Percentiles rank a stretch among this genome's conserved stretches.
phyloP scores from a whole-genome alignment of 371 early-diverging fungal genomes.

The Mucor indicus region DNA sequence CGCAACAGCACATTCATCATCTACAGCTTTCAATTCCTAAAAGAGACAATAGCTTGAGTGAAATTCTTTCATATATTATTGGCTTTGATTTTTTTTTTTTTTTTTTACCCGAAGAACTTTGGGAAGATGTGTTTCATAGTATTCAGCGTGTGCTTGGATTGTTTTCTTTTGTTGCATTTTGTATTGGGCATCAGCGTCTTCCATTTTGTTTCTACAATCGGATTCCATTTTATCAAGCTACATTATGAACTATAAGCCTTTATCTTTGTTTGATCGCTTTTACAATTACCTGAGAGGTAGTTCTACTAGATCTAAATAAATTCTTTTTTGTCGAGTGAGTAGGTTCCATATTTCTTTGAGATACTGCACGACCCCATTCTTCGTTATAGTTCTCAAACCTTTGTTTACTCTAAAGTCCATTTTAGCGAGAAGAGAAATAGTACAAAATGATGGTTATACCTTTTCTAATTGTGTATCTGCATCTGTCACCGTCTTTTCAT shows the following conservation, averaged over 20 bases:
- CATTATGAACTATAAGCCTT: not conserved
- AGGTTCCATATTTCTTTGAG: slow-evolving; percentile 62
- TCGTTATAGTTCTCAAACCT: slow-evolving; percentile 74
- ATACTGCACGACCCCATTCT: slow-evolving; percentile 76
- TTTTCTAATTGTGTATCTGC: slow-evolving; percentile 74
- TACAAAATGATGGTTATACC: slow-evolving; percentile 26
- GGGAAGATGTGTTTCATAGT: slow-evolving; percentile 59
- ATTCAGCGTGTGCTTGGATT: slow-evolving; percentile 63
- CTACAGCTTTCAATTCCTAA: slow-evolving; percentile 67
- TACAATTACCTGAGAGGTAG: slow-evolving; percentile 45
- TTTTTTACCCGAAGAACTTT: too few species aligned
- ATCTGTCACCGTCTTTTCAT: slow-evolving; percentile 67
- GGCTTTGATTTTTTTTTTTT: not conserved
- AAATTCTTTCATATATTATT: not conserved
- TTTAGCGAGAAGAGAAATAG: not conserved
- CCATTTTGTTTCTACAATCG: slow-evolving; percentile 24
- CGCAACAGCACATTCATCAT: slow-evolving; percentile 67
- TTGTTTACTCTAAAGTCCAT: slow-evolving; percentile 54
- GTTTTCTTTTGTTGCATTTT: slow-evolving; percentile 66
- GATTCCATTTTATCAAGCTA: slow-evolving; percentile 60
- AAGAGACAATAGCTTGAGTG: not conserved
- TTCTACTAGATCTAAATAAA: slow-evolving; percentile 52
- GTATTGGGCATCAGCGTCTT: slow-evolving; percentile 65
- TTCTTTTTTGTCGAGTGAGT: slow-evolving; percentile 47
- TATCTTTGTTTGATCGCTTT: not conserved